Evolutionary conservation across 2,329 filamentous ascomycete genomes (phyloP), one percentile per base, ranked within the genome.

Genomic region (Neurospora sp.): DNA sequence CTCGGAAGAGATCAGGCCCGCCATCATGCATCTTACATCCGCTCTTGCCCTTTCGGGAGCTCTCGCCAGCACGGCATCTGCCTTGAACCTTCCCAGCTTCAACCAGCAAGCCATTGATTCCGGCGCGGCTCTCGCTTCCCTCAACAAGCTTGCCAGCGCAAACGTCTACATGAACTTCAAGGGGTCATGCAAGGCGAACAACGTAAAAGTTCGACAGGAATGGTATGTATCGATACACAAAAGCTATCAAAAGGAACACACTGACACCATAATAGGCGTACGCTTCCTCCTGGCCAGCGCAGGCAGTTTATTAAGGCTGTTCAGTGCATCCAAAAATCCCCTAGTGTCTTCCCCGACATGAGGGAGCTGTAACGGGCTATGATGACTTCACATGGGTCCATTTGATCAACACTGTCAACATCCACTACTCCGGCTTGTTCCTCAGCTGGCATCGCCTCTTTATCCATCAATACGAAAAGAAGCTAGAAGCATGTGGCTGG

Each of bases 171-270:
- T 3, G 46, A 68, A 72, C 58, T 68, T 67, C 19, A 42, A 67
- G 67, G 71, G 71, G 1, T 72, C 42, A 17, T 71, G 70, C 70
- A 69, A 69, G 66, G 38, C 46, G 8, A n/a, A 36, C 43, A 71
- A 81, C 73, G 78, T 80, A 71, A 79, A 77, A 0, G 77, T 82
- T 13, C 80, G 80, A 72, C 76, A 82, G 66, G 81, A 71, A 69
- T 70, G 70, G 68, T 73, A 71, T 38, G 70, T 42, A 13, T 38
- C 17, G 1, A 28, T 3, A 1, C 1, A n/a, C 11, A 58, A 3
- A 38, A 28, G 9, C 13, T 28, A 66, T 1, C 0, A 19, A 23
- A 52, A 19, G n/a, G 3, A n/a, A 9, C 66, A 10, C 17, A 43
- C 66, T 73, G 23, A 52, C 43, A 52, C 4, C 43, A 23, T 5